Evolutionary conservation across 345 rosid species (phyloP).

Genomic region (Lumnitzera racemosa): DNA sequence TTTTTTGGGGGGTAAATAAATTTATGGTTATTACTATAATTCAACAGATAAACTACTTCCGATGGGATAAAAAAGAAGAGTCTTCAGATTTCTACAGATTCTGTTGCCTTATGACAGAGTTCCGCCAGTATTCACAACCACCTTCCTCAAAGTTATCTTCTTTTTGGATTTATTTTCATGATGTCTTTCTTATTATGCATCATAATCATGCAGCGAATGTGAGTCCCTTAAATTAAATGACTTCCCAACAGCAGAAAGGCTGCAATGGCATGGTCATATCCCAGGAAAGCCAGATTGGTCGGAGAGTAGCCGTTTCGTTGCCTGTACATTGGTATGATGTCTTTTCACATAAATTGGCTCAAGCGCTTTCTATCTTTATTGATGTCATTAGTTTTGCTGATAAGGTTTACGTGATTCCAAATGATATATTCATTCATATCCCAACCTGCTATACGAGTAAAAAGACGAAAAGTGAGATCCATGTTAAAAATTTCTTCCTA

Average conservation of each 20-base stretch:
- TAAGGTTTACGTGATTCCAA: too few relatives aligned
- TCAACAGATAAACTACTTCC: conserved; percentile 70
- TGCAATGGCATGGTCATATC: conserved; percentile 88
- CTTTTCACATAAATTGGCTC: not conserved
- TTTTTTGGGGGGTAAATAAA: not conserved
- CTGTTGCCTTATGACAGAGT: conserved; percentile 69
- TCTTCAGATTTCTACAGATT: conserved; percentile 73
- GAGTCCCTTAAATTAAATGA: conserved; percentile 76
- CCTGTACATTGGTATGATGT: conserved; percentile 62
- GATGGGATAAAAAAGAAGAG: conserved; percentile 93
- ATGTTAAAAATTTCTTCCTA: too few relatives aligned
- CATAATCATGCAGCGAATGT: conserved; percentile 56
- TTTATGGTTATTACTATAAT: conserved; percentile 12
- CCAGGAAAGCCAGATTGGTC: conserved; percentile 88
- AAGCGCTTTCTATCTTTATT: not conserved
- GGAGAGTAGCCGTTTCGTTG: conserved; percentile 83
- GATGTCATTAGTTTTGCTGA: not conserved
- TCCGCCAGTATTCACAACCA: conserved; percentile 53
- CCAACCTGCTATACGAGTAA: too few relatives aligned
- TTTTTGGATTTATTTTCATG: not conserved
- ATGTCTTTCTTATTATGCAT: not conserved
- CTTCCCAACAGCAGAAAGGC: conserved; percentile 85
- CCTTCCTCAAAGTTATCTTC: not conserved
- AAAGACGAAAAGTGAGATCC: too few relatives aligned
- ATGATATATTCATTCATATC: too few relatives aligned